Base-by-base conservation (phyloP, 2,329 filamentous ascomycete genomes). In the Epichloe bromicola region DNA sequence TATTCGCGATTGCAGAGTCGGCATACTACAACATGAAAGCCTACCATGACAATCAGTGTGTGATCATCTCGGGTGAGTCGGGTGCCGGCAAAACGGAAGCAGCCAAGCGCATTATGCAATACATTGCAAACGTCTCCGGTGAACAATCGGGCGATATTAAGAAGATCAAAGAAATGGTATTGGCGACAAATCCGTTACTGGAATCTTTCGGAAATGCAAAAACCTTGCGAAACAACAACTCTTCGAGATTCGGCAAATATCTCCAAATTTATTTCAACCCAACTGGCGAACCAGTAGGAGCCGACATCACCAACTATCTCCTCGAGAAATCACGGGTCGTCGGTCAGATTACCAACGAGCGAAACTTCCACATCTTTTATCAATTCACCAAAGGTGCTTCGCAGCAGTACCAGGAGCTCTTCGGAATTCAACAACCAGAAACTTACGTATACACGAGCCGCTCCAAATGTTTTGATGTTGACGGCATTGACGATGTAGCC, bases 11-110 rank as follows among this genome's bases (percentile, higher is more conserved):
- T 63, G 93, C 93, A 64, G 93, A 98, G 70, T 86, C 91, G 7
- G 70, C 90, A 51, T 98, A 98, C 74, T 97, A 97, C 74, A 97
- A 98, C 74, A 97, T 98, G 93, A 97, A 97, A 69, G 91, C 90
- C 45, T 98, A 98, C 76, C 88, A 88, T 63, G 93, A 97, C 61
- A 97, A 97, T 72, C 93, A 98, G 69, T 97, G 93, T 72, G 91
- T 98, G 59, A 98, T 98, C 69, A 98, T 98, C 60, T 97, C 93
- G 4, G 93, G 93, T 65, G 93, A 98, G 71, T 97, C 93, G 3
- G 93, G 93, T 65, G 93, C 93, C 36, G 93, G 93, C 67, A 98
- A 98, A 76, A 98, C 93, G 14, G 93, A 98, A 70, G 93, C 93
- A 5, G 93, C 93, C 54, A 97, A 98, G 78, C 85, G 91, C 61